Evolutionary conservation across 176 grass and related monocot genomes (phyloP).

Genomic region (Pontederia crassipes): DNA sequence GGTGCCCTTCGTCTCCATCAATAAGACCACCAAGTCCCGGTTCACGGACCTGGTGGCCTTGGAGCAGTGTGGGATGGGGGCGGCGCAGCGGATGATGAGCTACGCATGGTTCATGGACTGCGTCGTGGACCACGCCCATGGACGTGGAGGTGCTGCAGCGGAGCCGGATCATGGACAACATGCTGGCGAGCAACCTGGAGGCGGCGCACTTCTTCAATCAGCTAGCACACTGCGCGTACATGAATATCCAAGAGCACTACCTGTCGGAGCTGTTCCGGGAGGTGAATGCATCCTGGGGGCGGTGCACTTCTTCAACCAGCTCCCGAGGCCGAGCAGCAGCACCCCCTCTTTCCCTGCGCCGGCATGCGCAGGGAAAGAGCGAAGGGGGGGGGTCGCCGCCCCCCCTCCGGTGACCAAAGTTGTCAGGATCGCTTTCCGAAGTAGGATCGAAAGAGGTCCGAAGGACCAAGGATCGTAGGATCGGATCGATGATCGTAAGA

Average conservation of each 20-base stretch:
- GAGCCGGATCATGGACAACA: slow-evolving; percentile 9
- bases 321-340: too few species aligned
- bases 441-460: too few species aligned
- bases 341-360: too few species aligned
- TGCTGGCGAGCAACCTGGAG: not conserved
- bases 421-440: too few species aligned
- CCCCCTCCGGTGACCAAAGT: too few species aligned
- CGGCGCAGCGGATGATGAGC: not conserved
- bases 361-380: too few species aligned
- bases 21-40: not conserved
- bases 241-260: slow-evolving; percentile 3
- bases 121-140: slow-evolving; percentile 3
- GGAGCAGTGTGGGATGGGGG: slow-evolving; percentile 17
- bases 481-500: too few species aligned
- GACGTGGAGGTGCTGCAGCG: slow-evolving; percentile 25
- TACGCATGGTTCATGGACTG: slow-evolving; percentile 34
- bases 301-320: too few species aligned
- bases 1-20: slow-evolving; percentile 26
- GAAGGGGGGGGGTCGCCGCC: too few species aligned
- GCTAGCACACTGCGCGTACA: not conserved
- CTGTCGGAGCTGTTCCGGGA: slow-evolving; percentile 3
- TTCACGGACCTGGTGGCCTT: slow-evolving; percentile 33
- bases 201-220: slow-evolving; percentile 3
- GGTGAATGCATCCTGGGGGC: slow-evolving; percentile 19
- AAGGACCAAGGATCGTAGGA: too few species aligned